Base-by-base conservation (phyloP, 2,329 filamentous ascomycete genomes). In the Apiospora rasikravindrae region DNA sequence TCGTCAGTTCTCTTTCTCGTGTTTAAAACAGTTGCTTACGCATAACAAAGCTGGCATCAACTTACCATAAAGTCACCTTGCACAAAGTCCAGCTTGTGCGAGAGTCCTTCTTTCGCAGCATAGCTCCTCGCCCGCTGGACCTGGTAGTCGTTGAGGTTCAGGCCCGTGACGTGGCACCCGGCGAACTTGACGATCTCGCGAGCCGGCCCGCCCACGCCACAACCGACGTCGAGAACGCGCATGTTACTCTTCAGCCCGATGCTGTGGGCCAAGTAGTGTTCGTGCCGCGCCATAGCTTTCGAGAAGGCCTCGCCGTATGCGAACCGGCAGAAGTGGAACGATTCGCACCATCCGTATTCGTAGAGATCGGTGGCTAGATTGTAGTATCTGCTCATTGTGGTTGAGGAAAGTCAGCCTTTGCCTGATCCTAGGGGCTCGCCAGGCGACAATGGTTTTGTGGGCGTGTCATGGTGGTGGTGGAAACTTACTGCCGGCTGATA, bases 141-240 rank as follows among this genome's bases (percentile, higher is more conserved):
- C 83, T 94, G 92, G 84, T 94, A 94, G 83, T 93, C 91, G 81
- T 93, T 94, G 88, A 94, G 94, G 86, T 94, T 94, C 82, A 94
- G 82, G 64, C 92, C 92, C 45, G 91, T 87, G 69, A 94, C 87
- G 75, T 93, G 90, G 79, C 87, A 90, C 73, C 89, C 92, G 11
- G 90, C 86, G 82, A 94, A 94, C 80, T 91, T 92, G 81, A 90
- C 90, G 77, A 94, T 94, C 83, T 94, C 92, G 73, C 92, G 86
- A 22, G 92, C 92, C 11, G 92, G 92, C 29, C 92, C 92, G 78
- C 92, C 92, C 73, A 94, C 92, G 87, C 92, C 92, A 78, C 92
- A 94, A 72, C 92, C 92, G 71, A 94, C 92, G 80, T 94, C 92
- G 67, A 94, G 84, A 37, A 94, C 92, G 73, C 87, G 89, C 87